Evolutionary conservation across 345 rosid genomes (phyloP).

Genomic region (Populus deltoides): DNA sequence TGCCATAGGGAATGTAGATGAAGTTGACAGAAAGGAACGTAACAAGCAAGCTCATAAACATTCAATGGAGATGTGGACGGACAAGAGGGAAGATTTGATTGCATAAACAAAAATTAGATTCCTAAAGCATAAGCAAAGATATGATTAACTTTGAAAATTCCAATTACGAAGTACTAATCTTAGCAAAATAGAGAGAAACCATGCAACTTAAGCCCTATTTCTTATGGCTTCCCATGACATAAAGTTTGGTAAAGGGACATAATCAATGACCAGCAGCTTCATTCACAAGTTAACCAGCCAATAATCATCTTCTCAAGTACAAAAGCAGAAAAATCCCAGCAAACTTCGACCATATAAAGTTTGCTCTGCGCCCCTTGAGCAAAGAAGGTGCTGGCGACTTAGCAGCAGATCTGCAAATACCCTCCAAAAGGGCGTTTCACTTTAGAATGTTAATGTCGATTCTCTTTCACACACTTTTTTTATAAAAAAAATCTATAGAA

Average conservation of each 20-base stretch:
- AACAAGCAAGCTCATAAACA: not conserved
- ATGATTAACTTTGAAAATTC: slow-evolving; percentile 17
- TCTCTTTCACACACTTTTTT: not conserved
- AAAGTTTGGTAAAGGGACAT: not conserved
- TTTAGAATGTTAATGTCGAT: not conserved
- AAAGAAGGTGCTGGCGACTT: slow-evolving; percentile 38
- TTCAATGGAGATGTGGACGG: not conserved
- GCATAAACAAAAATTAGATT: slow-evolving; percentile 15
- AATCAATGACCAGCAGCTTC: slow-evolving; percentile 13
- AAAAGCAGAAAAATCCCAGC: slow-evolving; percentile 43
- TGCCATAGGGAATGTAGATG: too few relatives aligned
- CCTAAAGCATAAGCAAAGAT: slow-evolving; percentile 34
- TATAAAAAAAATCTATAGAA: not conserved
- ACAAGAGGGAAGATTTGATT: slow-evolving; percentile 7
- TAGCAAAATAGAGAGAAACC: not conserved
- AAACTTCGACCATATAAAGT: slow-evolving; percentile 34
- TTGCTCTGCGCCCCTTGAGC: slow-evolving; percentile 12
- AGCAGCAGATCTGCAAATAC: slow-evolving; percentile 32
- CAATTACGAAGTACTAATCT: slow-evolving; percentile 5
- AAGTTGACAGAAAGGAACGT: not conserved
- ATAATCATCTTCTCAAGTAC: slow-evolving; percentile 41
- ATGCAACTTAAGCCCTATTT: not conserved
- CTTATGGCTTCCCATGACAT: not conserved
- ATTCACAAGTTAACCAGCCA: not conserved
- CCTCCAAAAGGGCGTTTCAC: not conserved